Evolutionary conservation across 208 protist genomes (phyloP).

Genomic region (Angomonas desouzai): DNA sequence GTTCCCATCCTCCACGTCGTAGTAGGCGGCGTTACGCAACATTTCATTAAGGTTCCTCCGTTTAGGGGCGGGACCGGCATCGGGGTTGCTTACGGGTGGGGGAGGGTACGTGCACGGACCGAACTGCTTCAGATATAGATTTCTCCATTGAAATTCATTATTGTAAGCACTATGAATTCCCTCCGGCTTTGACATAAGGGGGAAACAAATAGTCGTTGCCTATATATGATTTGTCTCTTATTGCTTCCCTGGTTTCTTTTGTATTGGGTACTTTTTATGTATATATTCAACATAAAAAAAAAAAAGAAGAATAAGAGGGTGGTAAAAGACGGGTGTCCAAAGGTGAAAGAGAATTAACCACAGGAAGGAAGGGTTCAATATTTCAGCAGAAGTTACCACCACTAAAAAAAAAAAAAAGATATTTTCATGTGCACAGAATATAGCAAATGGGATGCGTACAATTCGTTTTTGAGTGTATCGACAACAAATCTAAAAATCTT

Average conservation of each 20-base stretch:
- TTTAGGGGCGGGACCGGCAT: background rate
- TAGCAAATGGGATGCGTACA: too few species aligned
- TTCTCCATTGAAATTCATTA: slow-evolving; percentile 16
- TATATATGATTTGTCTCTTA: background rate
- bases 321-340: too few species aligned
- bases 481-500: background rate
- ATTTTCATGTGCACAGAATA: too few species aligned
- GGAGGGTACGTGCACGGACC: slow-evolving; percentile 11
- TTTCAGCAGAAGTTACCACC: background rate
- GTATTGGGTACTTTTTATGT: too few species aligned
- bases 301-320: too few species aligned
- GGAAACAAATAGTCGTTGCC: background rate
- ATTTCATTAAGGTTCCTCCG: background rate
- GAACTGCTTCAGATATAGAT: slow-evolving; percentile 13
- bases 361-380: background rate
- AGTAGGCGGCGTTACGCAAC: background rate
- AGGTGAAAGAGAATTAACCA: background rate
- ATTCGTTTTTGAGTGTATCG: too few species aligned
- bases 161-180: background rate
- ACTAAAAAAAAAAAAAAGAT: background rate
- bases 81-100: background rate
- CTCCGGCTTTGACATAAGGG: background rate
- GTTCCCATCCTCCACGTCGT: background rate
- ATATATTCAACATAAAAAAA: too few species aligned
- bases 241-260: too few species aligned